Conservation (phyloP, 179 eudicot genomes). For the Actinidia polygama region DNA sequence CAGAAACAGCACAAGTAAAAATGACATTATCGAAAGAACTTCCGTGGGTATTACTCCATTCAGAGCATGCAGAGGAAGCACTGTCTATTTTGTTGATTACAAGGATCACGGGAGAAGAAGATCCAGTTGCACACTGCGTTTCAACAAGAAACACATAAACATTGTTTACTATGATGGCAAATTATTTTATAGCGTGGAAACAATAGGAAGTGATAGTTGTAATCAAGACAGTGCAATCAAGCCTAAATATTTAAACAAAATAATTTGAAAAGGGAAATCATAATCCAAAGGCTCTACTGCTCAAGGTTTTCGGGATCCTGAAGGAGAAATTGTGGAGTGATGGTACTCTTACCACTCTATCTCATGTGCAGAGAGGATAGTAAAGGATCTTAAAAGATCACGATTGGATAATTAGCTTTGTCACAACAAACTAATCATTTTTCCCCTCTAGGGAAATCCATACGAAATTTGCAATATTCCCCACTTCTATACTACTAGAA, state of each 20-base stretch:
- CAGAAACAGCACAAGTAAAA: constrained; percentile 87
- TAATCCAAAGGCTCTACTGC: neutral
- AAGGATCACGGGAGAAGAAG: constrained; percentile 72
- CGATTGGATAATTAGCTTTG: neutral
- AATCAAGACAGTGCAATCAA: neutral
- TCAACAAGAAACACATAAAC: constrained; percentile 9
- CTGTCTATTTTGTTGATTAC: constrained; percentile 92
- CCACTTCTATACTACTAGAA: neutral
- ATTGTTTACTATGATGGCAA: neutral
- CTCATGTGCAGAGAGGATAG: neutral
- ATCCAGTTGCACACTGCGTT: constrained; percentile 45
- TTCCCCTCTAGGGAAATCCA: neutral
- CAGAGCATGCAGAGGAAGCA: constrained; percentile 41
- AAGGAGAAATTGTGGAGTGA: neutral
- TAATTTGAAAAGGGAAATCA: neutral
- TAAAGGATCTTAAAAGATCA: neutral
- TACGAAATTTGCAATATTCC: neutral
- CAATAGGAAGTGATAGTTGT: neutral
- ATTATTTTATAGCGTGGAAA: neutral
- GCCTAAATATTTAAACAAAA: neutral
- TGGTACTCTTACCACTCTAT: neutral
- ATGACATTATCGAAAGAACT: constrained; percentile 54
- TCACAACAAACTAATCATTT: neutral
- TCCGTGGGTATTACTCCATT: constrained; percentile 41
- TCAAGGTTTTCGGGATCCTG: neutral